Evolutionary conservation across 805 yeast species (phyloP), one percentile per base, ranked within the genome.

Genomic region (Schizosaccharomyces lindneri): DNA sequence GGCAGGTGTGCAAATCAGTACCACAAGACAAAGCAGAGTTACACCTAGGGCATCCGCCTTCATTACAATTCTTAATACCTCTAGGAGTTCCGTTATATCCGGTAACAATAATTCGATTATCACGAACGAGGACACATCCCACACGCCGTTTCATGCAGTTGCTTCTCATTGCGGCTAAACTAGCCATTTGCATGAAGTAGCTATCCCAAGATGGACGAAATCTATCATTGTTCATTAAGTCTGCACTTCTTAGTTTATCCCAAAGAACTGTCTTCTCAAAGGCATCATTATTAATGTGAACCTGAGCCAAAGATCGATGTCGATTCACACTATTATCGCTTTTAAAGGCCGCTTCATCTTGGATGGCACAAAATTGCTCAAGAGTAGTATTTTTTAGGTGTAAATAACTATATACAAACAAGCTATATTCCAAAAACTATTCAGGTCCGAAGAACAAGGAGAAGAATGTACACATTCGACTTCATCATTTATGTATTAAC

Each of bases 71-170:
- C 31, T 76, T 74, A 67, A 87, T 73, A 63, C 88, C 86, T 55
- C 95, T 77, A 11, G 99, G 97, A 0, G 99, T 93, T 1, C 99
- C 99, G 68, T 93, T 93, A 72, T 93, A 93, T 0, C 99, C 99
- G 0, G 99, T 93, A 1, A 97, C 93, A 31, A 93, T 78, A 32
- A 93, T 95, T 62, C 97, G 75, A 48, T 80, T 81, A 59, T 86
- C 93, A 61, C 87, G 78, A 1, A 87, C 96, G 19, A 93, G 79
- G 7, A 93, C 97, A 72, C 97, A 90, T 0, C 99, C 99, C 2
- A 93, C 99, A 61, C 95, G 77, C 63, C 99, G 75, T 71, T 93
- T 93, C 97, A 93, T 93, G 74, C 99, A 93, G 66, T 93, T 93
- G 32, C 95, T 83, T 65, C 99, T 75, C 59, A 83, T 74, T 0